Evolutionary conservation across 2,329 filamentous ascomycete genomes (phyloP).

Genomic region (Penicillium sp.): DNA sequence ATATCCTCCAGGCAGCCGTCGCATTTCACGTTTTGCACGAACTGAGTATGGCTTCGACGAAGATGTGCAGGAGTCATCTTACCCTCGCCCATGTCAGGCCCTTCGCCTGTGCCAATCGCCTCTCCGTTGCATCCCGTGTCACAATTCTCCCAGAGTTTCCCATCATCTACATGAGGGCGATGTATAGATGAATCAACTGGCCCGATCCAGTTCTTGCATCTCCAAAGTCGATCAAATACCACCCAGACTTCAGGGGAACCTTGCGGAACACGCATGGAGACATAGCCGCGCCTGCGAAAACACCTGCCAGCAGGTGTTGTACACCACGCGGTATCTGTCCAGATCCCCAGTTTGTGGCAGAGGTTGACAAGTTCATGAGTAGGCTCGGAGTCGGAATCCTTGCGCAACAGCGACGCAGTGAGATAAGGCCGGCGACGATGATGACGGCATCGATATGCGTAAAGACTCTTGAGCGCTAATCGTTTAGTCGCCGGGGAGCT

Average conservation of each 20-base stretch:
- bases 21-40: conserved; percentile 56
- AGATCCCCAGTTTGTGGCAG: conserved; percentile 59
- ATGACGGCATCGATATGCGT: conserved; percentile 63
- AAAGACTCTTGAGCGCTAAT: conserved; percentile 60
- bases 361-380: conserved; percentile 61
- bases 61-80: conserved; percentile 57
- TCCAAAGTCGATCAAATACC: conserved; percentile 61
- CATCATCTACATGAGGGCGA: conserved; percentile 44
- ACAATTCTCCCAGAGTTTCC: conserved; percentile 57
- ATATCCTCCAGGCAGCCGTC: conserved; percentile 56
- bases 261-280: conserved; percentile 55
- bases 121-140: conserved; percentile 58
- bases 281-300: conserved; percentile 58
- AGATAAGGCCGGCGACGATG: conserved; percentile 62
- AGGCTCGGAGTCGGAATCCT: conserved; percentile 61
- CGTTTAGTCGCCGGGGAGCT: conserved; percentile 33
- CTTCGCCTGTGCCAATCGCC: conserved; percentile 52
- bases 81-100: conserved; percentile 48
- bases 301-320: conserved; percentile 59
- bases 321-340: conserved; percentile 64
- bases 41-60: conserved; percentile 53
- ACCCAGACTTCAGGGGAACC: conserved; percentile 61
- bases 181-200: conserved; percentile 31
- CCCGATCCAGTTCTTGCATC: conserved; percentile 60
- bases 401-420: conserved; percentile 54